phyloP scores from a whole-genome alignment of 2,329 filamentous ascomycete species.

The Xylaria polymorpha region DNA sequence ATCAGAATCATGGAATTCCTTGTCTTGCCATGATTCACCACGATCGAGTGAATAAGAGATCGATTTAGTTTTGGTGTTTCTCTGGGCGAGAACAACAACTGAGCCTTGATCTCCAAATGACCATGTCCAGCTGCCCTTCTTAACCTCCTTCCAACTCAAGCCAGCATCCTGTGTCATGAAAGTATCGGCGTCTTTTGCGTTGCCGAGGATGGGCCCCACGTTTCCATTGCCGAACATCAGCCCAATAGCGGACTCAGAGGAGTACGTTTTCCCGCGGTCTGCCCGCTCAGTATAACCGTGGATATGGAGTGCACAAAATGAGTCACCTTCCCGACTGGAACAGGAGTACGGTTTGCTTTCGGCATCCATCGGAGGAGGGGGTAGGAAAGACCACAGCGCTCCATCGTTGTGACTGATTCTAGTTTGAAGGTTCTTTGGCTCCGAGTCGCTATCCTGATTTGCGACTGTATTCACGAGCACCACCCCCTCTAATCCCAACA shows the following conservation, averaged over 20 bases:
- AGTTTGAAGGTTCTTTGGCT: constrained; percentile 83
- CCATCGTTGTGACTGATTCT: constrained; percentile 98
- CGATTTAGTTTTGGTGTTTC: constrained; percentile 72
- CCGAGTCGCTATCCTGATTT: constrained; percentile 74
- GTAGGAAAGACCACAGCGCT: constrained; percentile 82
- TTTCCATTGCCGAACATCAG: constrained; percentile 93
- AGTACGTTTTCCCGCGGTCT: constrained; percentile 86
- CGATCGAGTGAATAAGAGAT: constrained; percentile 84
- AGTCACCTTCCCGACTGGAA: constrained; percentile 65
- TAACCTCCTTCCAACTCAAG: constrained; percentile 84
- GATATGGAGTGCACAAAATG: constrained; percentile 86
- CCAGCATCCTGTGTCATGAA: constrained; percentile 95
- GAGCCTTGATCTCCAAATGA: constrained; percentile 96
- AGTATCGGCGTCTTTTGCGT: constrained; percentile 80
- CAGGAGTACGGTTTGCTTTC: constrained; percentile 80
- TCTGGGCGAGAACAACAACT: constrained; percentile 86
- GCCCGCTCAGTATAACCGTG: constrained; percentile 94
- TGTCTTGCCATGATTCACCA: constrained; percentile 81
- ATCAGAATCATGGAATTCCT: constrained; percentile 77
- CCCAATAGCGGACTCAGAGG: constrained; percentile 87
- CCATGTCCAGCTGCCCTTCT: constrained; percentile 91
- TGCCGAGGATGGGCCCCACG: constrained; percentile 77
- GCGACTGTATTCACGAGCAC: constrained; percentile 85
- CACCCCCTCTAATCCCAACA: constrained; percentile 91
- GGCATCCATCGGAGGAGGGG: constrained; percentile 76